Evolutionary conservation across 225 moss, liverwort and hornwort species (phyloP).

Genomic region (Marchantia polymorpha): DNA sequence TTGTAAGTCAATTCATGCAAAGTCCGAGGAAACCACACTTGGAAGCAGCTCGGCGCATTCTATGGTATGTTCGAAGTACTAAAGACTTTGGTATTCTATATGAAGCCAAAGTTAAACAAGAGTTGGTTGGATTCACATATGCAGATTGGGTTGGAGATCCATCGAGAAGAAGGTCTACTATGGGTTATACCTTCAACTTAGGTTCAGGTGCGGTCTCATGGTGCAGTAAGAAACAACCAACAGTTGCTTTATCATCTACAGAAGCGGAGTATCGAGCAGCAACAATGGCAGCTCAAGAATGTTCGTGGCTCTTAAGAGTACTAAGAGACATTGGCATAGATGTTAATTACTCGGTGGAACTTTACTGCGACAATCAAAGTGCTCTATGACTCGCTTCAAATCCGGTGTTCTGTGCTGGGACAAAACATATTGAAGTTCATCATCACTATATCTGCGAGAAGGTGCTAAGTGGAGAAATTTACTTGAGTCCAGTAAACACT

Average conservation of each 20-base stretch:
- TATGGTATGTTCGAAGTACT: not conserved
- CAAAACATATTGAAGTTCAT: too few species aligned
- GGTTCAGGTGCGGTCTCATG: not conserved
- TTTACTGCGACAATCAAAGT: too few species aligned
- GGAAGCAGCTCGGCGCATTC: not conserved
- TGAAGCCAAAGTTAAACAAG: not conserved
- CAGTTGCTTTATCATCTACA: not conserved
- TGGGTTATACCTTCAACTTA: not conserved
- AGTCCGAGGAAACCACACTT: not conserved
- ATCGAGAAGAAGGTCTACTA: not conserved
- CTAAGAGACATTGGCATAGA: too few species aligned
- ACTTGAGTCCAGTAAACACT: too few species aligned
- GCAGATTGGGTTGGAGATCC: not conserved
- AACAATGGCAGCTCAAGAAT: too few species aligned
- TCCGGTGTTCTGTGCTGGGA: too few species aligned
- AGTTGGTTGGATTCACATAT: not conserved
- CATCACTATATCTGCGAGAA: too few species aligned
- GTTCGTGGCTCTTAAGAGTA: too few species aligned
- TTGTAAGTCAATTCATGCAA: not conserved
- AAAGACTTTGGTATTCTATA: not conserved
- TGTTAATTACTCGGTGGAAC: too few species aligned
- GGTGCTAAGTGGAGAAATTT: too few species aligned
- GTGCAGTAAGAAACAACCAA: not conserved
- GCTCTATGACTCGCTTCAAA: too few species aligned
- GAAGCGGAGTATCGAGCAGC: too few species aligned